Evolutionary conservation across 768 basidiomycete species (phyloP), one percentile per base, ranked within the genome.

Genomic region (Obba rivulosa): DNA sequence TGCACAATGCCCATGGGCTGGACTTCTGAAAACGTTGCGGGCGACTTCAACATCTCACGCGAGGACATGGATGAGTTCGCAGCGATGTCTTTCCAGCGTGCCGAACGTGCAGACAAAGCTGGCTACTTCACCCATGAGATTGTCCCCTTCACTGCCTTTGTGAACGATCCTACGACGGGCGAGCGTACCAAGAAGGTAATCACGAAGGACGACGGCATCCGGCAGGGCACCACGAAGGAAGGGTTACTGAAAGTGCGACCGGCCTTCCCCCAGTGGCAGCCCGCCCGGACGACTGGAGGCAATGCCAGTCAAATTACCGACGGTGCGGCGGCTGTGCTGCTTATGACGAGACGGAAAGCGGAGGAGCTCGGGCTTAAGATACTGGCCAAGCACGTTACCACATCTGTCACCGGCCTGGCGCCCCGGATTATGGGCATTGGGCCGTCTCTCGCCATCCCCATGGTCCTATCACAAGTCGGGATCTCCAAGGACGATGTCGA

Each of bases 361-460:
- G 83, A 89, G 55, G 79, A 79, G 55, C 72, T 92, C 4, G 83
- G 84, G 5, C 61, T 94, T 51, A 69, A 67, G 17, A 79, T 93
- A 56, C 66, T 92, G n/a, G 91, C 78, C 8, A 92, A 87, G 63
- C 77, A 88, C 62, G 70, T 87, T 48, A 81, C 78, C n/a, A 88
- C 87, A 1, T 71, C 78, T 8, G 76, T 91, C 10, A 70, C 78
- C 23, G 88, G 87, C 77, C 70, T 83, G 13, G 75, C 86, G 2
- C 92, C 92, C 1, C 80, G 89, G 18, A 76, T 93, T 38, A 93
- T 93, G 91, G 89, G 89, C 43, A 74, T 94, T 60, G 93, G 90
- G 1, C 94, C 94, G 2, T 74, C 77, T 0, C 79, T 77, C 57
- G 93, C 94, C 10, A 93, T 97, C 57, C 90, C 87, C 17, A 79